Base-by-base conservation (phyloP, 179 eudicot species). In the Patellifolia procumbens region DNA sequence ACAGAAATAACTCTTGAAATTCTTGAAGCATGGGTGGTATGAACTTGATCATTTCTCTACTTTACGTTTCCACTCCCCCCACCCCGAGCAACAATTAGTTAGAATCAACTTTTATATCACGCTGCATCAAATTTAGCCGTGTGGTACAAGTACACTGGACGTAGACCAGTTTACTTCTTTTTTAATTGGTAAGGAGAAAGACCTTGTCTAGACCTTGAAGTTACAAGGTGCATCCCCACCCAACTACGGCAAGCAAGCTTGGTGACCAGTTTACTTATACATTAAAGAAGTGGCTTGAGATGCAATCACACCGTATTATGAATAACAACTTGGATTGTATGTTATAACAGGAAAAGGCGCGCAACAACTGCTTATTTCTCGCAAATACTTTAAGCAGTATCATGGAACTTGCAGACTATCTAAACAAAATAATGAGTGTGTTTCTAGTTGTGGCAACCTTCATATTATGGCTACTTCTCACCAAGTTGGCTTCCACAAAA, bases 401-500 rank as follows among this genome's bases (percentile, higher is more conserved):
- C 10, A 70, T 8, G 19, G 85, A 69, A 15, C 73, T 64, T 0
- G 71, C 58, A 11, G 62, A 70, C 51, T 64, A 74, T 56, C 61
- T 82, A 28, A 70, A 78, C 49, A 63, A 20, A 69, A 71, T 82
- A 2, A 48, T 82, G 7, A 78, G 76, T 9, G 56, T 39, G 7
- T 7, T 62, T 11, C 63, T 82, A 3, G 42, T 82, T 6, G 42
- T 2, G 15, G 76, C 63, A 7, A 64, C 63, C 12, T 59, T 81
- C 31, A 20, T 78, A 22, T 15, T 74, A 60, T 81, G 81, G 84
- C 84, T 81, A 11, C 45, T 81, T 0, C 28, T 78, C 37, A 78
- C 81, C 0, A 67, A 68, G 11, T 35, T 81, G 6, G 84, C 79
- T 0, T 77, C 73, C 16, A 68, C 56, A 11, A 73, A 67, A 74